Evolutionary conservation across 441 rosid species (phyloP).

Genomic region (Erodium moschatum): DNA sequence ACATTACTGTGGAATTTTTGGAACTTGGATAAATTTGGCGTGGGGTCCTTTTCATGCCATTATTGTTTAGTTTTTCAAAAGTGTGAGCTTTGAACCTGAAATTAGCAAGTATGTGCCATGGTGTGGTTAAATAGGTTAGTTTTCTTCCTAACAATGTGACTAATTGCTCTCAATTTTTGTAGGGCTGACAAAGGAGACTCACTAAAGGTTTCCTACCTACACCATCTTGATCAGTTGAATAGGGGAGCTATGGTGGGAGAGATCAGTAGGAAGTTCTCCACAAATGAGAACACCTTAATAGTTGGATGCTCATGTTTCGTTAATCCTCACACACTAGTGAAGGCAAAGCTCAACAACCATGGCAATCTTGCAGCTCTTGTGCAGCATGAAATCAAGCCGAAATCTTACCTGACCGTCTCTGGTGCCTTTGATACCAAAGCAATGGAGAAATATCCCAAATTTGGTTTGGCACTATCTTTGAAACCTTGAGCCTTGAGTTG

Average conservation of each 20-base stretch:
- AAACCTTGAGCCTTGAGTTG: slow-evolving; percentile 27
- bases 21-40: no score
- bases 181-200: slow-evolving; percentile 56
- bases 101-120: no score
- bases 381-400: slow-evolving; percentile 34
- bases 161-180: background rate
- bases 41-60: no score
- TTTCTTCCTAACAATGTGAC: background rate
- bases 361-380: slow-evolving; percentile 38
- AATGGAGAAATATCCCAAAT: slow-evolving; percentile 37
- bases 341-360: slow-evolving; percentile 27
- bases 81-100: no score
- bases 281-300: slow-evolving; percentile 42
- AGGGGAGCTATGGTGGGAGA: slow-evolving; percentile 40
- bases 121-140: no score
- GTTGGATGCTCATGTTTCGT: slow-evolving; percentile 39
- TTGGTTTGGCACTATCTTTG: slow-evolving; percentile 36
- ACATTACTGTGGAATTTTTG: no score
- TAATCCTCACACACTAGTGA: slow-evolving; percentile 28
- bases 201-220: slow-evolving; percentile 32
- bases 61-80: no score
- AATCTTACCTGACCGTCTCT: slow-evolving; percentile 38
- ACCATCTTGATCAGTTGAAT: slow-evolving; percentile 30
- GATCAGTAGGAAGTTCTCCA: slow-evolving; percentile 38
- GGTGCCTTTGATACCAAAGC: slow-evolving; percentile 45